Percentiles rank a stretch among this genome's conserved stretches.
Conservation (phyloP, 257 asterid genomes). For the Anisodus acutangulus region DNA sequence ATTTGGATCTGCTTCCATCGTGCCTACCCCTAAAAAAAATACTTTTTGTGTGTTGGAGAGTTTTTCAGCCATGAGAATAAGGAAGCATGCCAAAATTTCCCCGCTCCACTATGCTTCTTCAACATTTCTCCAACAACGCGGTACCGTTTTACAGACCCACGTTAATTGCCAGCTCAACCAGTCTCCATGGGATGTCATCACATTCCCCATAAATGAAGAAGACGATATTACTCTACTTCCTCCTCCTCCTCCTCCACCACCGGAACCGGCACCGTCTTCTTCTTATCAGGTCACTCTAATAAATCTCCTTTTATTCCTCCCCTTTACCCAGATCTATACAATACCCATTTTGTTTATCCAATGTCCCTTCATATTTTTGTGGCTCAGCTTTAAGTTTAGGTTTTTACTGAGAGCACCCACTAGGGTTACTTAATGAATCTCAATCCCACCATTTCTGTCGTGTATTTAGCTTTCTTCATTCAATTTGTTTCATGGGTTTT, state of each 20-base stretch:
- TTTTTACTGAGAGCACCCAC: slow-evolving; percentile 25
- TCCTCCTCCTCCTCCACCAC: slow-evolving; percentile 36
- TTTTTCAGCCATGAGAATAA: slow-evolving; percentile 50
- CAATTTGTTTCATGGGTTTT: slow-evolving; percentile 31
- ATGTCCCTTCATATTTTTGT: slow-evolving; percentile 34
- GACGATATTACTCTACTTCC: not conserved
- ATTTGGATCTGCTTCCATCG: slow-evolving; percentile 20
- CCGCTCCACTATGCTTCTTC: slow-evolving; percentile 35
- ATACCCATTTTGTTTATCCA: not conserved
- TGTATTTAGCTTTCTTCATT: slow-evolving; percentile 25
- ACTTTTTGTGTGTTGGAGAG: not conserved
- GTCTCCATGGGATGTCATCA: slow-evolving; percentile 75
- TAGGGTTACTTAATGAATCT: slow-evolving; percentile 51
- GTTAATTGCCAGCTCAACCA: slow-evolving; percentile 53
- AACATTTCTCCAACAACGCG: slow-evolving; percentile 11
- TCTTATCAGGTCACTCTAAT: slow-evolving; percentile 38
- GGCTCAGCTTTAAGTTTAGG: slow-evolving; percentile 48
- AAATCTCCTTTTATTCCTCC: slow-evolving; percentile 13
- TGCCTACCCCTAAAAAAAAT: not conserved
- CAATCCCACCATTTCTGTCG: slow-evolving; percentile 42
- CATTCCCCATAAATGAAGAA: slow-evolving; percentile 47
- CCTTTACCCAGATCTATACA: slow-evolving; percentile 41
- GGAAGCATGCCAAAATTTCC: slow-evolving; percentile 53
- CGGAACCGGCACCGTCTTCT: slow-evolving; percentile 34
- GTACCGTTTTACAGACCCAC: slow-evolving; percentile 24